A percentile compares a stretch with the other conserved stretches of the same genome.
These are phyloP conservation scores for Penicillium sp. DNA, from an alignment of 2,329 filamentous ascomycete genomes.

Conservation along the genomic window DNA sequence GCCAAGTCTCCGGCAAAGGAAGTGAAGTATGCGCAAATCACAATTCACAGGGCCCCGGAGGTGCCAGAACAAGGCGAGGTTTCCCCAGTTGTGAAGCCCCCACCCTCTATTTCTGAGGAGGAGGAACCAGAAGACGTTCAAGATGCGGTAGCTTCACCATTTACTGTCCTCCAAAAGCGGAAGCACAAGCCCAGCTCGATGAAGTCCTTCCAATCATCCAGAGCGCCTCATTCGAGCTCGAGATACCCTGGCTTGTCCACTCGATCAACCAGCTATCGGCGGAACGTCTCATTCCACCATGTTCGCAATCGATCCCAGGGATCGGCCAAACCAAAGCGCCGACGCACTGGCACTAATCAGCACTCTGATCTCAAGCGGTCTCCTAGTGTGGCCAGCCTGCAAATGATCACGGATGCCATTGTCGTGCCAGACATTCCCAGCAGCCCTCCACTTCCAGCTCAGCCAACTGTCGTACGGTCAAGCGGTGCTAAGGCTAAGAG, in stretches of 20 bases:
- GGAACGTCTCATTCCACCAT: constrained; percentile 66
- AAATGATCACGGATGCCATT: constrained; percentile 24
- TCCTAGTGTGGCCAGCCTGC: constrained; percentile 30
- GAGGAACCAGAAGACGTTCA: constrained; percentile 20
- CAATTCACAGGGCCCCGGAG: constrained; percentile 59
- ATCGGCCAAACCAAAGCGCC: constrained; percentile 28
- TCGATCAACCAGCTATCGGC: constrained; percentile 57
- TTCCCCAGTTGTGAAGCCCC: constrained; percentile 15
- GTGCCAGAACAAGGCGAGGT: constrained; percentile 6
- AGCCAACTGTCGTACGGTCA: constrained; percentile 40
- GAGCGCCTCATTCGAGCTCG: constrained; percentile 52
- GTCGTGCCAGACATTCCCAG: constrained; percentile 31
- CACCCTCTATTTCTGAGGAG: constrained; percentile 26
- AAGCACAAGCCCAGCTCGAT: constrained; percentile 37
- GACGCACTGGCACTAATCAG: constrained; percentile 21
- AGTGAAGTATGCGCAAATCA: constrained; percentile 66
- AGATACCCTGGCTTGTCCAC: constrained; percentile 41
- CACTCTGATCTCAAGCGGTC: constrained; percentile 30
- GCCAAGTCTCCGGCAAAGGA: constrained; percentile 53
- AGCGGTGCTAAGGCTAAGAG: constrained; percentile 32
- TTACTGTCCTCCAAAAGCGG: constrained; percentile 35
- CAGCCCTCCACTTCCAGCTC: constrained; percentile 45
- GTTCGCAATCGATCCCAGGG: constrained; percentile 45
- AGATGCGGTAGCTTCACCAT: constrained; percentile 26
- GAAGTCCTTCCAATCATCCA: constrained; percentile 45